phyloP scores from a whole-genome alignment of 2,329 filamentous ascomycete species.

The Cladophialophora exuberans region DNA sequence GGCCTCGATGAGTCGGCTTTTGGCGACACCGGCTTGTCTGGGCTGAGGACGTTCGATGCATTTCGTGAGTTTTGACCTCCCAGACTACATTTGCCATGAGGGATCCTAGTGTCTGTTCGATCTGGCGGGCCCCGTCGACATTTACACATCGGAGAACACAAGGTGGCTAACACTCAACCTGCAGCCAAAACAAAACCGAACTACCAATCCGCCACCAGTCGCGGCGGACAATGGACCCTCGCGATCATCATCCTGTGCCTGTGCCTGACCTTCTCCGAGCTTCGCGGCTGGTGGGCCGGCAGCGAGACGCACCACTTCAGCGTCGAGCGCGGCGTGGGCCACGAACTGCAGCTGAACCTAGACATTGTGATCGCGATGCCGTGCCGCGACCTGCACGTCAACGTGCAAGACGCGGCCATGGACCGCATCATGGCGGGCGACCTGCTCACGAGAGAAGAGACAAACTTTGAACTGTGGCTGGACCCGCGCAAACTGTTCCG shows the following conservation, averaged over 20 bases:
- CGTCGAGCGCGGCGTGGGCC: conserved; percentile 88
- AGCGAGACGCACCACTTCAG: conserved; percentile 85
- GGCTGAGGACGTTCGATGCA: conserved; percentile 87
- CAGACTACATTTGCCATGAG: too few species aligned
- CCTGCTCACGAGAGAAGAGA: conserved; percentile 73
- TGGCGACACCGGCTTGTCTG: conserved; percentile 65
- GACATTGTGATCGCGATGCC: conserved; percentile 90
- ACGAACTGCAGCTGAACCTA: conserved; percentile 89
- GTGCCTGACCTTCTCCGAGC: conserved; percentile 76
- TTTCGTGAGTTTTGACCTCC: conserved; percentile 69
- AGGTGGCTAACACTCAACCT: conserved; percentile 7
- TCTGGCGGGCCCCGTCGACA: background rate
- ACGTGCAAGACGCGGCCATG: conserved; percentile 93
- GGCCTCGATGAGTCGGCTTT: conserved; percentile 78
- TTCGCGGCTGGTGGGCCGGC: conserved; percentile 81
- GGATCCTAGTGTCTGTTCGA: background rate
- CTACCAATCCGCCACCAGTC: conserved; percentile 81
- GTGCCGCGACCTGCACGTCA: conserved; percentile 87
- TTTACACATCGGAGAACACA: background rate
- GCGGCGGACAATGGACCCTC: conserved; percentile 93
- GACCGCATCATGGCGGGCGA: conserved; percentile 85
- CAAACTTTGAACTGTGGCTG: conserved; percentile 77
- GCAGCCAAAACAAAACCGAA: conserved; percentile 93
- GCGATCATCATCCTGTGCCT: conserved; percentile 75
- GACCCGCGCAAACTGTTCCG: conserved; percentile 42